A percentile compares a stretch with the other conserved stretches of the same genome.
These are phyloP conservation scores for Fraxinus americana DNA, from an alignment of 257 asterid genomes.

Conservation along the genomic window DNA sequence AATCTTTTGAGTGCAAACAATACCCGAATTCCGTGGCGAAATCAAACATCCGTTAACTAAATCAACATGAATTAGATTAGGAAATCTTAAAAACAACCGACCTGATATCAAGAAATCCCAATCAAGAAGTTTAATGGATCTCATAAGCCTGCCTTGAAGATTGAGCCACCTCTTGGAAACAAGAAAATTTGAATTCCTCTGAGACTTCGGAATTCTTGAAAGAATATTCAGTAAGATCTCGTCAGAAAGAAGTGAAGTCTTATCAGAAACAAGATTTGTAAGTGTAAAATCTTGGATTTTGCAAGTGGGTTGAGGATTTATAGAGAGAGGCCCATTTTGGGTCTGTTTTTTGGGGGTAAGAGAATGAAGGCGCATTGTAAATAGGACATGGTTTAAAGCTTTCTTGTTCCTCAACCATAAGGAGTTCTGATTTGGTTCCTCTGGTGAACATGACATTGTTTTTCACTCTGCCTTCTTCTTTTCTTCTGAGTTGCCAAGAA, in stretches of 20 bases:
- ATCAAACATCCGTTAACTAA: slow-evolving; percentile 50
- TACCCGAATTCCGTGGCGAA: slow-evolving; percentile 50
- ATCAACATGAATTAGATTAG: slow-evolving; percentile 69
- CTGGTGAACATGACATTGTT: slow-evolving; percentile 53
- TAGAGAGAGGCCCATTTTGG: background rate
- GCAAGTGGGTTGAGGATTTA: slow-evolving; percentile 22
- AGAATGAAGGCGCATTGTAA: slow-evolving; percentile 62
- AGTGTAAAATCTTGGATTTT: slow-evolving; percentile 44
- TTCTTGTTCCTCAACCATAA: slow-evolving; percentile 65
- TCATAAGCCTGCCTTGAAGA: slow-evolving; percentile 78
- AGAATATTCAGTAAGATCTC: slow-evolving; percentile 66
- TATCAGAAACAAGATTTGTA: slow-evolving; percentile 52
- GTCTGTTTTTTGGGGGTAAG: slow-evolving; percentile 26
- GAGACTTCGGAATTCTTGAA: slow-evolving; percentile 57
- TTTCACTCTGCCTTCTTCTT: slow-evolving; percentile 13
- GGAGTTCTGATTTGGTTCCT: slow-evolving; percentile 44
- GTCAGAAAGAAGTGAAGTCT: slow-evolving; percentile 68
- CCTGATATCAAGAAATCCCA: slow-evolving; percentile 80
- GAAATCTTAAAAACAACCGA: slow-evolving; percentile 68
- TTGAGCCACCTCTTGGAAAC: slow-evolving; percentile 83
- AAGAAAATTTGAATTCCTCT: slow-evolving; percentile 55
- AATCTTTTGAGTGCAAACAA: slow-evolving; percentile 41
- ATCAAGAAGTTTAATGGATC: slow-evolving; percentile 70
- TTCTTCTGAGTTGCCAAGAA: slow-evolving; percentile 17
- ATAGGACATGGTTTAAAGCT: slow-evolving; percentile 57